Base-by-base conservation (phyloP, 2,329 filamentous ascomycete species). In the Fusarium staphyleae region DNA sequence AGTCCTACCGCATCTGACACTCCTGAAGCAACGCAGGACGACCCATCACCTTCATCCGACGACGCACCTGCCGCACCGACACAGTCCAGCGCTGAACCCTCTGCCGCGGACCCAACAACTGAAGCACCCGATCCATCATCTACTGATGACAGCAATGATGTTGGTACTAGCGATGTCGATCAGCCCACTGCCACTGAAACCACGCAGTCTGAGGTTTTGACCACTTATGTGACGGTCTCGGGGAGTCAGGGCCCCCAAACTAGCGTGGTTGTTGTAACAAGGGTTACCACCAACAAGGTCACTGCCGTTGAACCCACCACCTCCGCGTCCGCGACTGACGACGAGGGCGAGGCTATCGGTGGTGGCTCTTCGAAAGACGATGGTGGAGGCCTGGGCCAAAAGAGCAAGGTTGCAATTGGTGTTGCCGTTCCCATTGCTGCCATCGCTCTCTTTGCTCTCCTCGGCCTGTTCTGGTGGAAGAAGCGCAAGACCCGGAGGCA, bases 401-500 rank as follows among this genome's bases (percentile, higher is more conserved):
- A 82, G 28, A 88, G 88, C 40, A 93, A 85, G 64, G 96, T 96
- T 57, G 93, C 95, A 7, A 87, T 98, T 43, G 93, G 93, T 3
- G 95, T 99, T 1, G 91, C 97, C 5, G 90, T 98, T 2, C 95
- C 95, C 4, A 93, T 99, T 41, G 91, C 87, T 1, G 91, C 88
- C 2, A 91, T 98, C 30, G 91, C 91, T 2, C 74, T 96, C 14
- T 80, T 98, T 16, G 86, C 93, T 3, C 74, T 93, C 8, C 85
- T 84, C 3, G 89, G 87, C 6, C 80, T 97, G 22, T 92, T 90
- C 73, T 85, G 93, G 69, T 99, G 92, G 91, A 87, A 90, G 70
- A 92, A 87, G 77, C 88, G 92, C 59, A 96, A 96, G 77, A 87
- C 90, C 67, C 86, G 87, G 60, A 95, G 91, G 78, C 85, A 86